These are phyloP conservation scores for Tylopilus orsonianus DNA, from an alignment of 1,284 basidiomycete genomes.

Conservation along the genomic window DNA sequence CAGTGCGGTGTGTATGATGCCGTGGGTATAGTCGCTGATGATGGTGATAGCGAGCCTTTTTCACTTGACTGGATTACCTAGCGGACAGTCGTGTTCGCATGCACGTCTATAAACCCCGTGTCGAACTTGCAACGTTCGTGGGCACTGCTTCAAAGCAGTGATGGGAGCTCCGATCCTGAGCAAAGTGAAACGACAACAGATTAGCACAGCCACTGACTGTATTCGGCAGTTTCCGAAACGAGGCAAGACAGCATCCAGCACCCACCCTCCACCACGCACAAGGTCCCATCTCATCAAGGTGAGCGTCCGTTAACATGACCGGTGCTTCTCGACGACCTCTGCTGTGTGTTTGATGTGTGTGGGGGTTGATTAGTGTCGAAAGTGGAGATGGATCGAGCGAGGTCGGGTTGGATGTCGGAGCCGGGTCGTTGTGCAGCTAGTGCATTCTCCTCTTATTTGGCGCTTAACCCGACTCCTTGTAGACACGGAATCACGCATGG, in stretches of 20 bases:
- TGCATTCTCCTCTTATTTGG: conserved; percentile 5
- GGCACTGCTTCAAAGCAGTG: too few species aligned
- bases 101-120: too few species aligned
- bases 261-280: conserved; percentile 25
- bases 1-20: too few species aligned
- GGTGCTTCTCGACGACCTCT: not conserved
- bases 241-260: not conserved
- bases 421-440: conserved; percentile 4
- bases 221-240: conserved; percentile 27
- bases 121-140: too few species aligned
- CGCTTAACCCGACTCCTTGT: not conserved
- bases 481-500: conserved; percentile 42
- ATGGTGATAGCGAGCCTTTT: too few species aligned
- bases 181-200: too few species aligned
- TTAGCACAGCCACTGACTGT: conserved; percentile 25
- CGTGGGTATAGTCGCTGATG: too few species aligned
- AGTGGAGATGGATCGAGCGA: conserved; percentile 21
- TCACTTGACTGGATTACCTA: too few species aligned
- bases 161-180: too few species aligned
- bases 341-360: not conserved
- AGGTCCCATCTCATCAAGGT: conserved; percentile 30
- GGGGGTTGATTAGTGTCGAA: not conserved
- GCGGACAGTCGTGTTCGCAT: too few species aligned
- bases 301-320: conserved; percentile 4
- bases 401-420: conserved; percentile 19